Conservation (phyloP, 2,329 filamentous ascomycete genomes). For the Zymoseptoria brevis region DNA sequence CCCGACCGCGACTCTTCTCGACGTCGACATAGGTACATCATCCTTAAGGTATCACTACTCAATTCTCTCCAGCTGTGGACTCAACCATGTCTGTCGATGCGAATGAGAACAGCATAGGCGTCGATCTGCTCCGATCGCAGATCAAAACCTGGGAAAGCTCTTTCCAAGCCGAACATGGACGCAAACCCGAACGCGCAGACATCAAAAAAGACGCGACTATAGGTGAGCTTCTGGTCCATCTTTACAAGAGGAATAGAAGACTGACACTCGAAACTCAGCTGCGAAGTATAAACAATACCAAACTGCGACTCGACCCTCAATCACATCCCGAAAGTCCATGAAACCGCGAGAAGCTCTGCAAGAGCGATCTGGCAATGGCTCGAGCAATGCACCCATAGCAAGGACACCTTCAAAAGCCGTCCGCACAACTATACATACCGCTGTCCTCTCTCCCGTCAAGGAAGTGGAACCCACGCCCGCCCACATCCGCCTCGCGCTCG, state of each 20-base stretch:
- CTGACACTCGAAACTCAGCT: slow-evolving; percentile 36
- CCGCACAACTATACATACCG: background rate
- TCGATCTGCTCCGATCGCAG: slow-evolving; percentile 50
- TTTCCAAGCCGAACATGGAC: slow-evolving; percentile 54
- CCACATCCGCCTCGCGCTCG: slow-evolving; percentile 39
- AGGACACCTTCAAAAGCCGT: slow-evolving; percentile 13
- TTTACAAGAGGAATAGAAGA: background rate
- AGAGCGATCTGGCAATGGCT: slow-evolving; percentile 12
- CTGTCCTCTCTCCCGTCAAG: slow-evolving; percentile 12
- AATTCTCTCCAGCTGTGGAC: background rate
- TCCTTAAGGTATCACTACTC: background rate
- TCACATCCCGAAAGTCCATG: slow-evolving; percentile 35
- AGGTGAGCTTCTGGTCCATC: slow-evolving; percentile 41
- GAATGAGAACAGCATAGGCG: slow-evolving; percentile 7
- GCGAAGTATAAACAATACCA: slow-evolving; percentile 72
- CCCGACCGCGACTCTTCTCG: no score
- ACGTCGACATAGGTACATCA: background rate
- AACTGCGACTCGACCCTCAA: slow-evolving; percentile 52
- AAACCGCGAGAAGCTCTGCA: slow-evolving; percentile 14
- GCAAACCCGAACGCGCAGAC: slow-evolving; percentile 64
- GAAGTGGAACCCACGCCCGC: slow-evolving; percentile 29
- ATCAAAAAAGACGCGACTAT: slow-evolving; percentile 67
- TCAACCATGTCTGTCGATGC: slow-evolving; percentile 9
- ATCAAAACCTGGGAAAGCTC: slow-evolving; percentile 67
- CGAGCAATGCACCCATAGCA: slow-evolving; percentile 12